Evolutionary conservation across 495 filamentous ascomycete genomes (phyloP), one percentile per base, ranked within the genome.

Genomic region (Daldinia vernicosa): DNA sequence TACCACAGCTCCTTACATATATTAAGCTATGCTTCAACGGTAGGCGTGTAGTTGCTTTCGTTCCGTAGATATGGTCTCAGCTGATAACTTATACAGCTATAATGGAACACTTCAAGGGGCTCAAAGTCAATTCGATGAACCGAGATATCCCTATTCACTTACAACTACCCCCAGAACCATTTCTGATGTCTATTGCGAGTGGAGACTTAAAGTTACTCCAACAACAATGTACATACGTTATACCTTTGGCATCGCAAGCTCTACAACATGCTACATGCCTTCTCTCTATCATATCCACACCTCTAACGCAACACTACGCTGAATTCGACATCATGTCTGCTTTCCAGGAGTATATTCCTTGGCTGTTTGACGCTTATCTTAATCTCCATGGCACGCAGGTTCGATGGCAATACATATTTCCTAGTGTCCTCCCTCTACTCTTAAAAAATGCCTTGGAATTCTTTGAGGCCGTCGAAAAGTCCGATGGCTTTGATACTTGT

Each of bases 1-100:
- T 80, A n/a, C 72, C 77, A 11, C 66, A 59, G 15, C 74, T 86
- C 60, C 72, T 84, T 61, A 62, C 67, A 32, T 85, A 85, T 65
- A 76, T 86, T n/a, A 76, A 78, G 56, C 64, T 74, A 61, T 80
- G 70, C 56, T 73, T 84, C 37, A 58, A 75, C 11, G 72, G 84
- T 85, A 77, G 55, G 79, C 72, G 33, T 43, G 55, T 35, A 15
- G 55, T 47, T 52, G 17, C 32, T 54, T 24, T 47, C 30, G 32
- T 69, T 69, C 9, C 15, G 6, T 24, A 66, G 66, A 63, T 35
- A 64, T 17, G 58, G 61, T 58, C 30, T 50, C 2, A 47, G 60
- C 74, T 69, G 45, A 78, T 47, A 17, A 24, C 12, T 61, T n/a
- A 30, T 47, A 27, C 57, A 74, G 65, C 57, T 40, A 60, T 72